Base-by-base conservation (phyloP, 2,329 filamentous ascomycete genomes). In the Boeremia exigua region DNA sequence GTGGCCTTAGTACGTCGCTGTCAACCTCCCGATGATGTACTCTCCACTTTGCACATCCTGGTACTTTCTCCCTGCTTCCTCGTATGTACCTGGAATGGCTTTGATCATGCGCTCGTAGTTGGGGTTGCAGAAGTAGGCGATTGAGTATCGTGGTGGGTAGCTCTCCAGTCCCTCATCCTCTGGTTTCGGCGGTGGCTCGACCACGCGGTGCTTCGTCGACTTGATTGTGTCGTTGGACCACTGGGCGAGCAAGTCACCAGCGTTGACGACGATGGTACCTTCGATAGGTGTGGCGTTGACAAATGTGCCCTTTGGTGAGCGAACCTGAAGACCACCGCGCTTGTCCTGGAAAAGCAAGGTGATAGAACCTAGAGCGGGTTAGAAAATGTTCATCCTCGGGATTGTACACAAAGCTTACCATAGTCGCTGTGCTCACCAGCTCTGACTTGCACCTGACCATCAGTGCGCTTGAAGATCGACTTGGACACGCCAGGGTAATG, bases 201-300 rank as follows among this genome's bases (percentile, higher is more conserved):
- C 90, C 0, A 97, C 93, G 10, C 92, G 86, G 75, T 97, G 93
- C 57, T 92, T 86, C 4, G 93, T 97, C 71, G 90, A 94, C 78
- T 90, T 92, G 78, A 97, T 96, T 4, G 85, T 89, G 69, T 96
- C 91, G 70, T 97, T 97, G 61, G 89, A 91, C 93, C 92, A 96
- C 48, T 92, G 82, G 1, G 91, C 88, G 45, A 97, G 79, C 63
- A 97, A 73, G 71, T 97, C 93, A 1, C 92, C 93, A 0, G 92
- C 92, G 69, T 97, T 97, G 61, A 96, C 85, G 10, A 97, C 91
- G 36, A 95, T 88, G 0, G 91, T 92, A 50, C 87, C 88, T 32
- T 86, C 81, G 56, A 96, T 94, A 0, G 93, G 92, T 6, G 85
- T 91, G 1, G 91, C 93, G 68, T 96, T 86, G 34, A 96, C 86